Conservation (phyloP, 306 rosid genomes). For the Fragaria ananassa region DNA sequence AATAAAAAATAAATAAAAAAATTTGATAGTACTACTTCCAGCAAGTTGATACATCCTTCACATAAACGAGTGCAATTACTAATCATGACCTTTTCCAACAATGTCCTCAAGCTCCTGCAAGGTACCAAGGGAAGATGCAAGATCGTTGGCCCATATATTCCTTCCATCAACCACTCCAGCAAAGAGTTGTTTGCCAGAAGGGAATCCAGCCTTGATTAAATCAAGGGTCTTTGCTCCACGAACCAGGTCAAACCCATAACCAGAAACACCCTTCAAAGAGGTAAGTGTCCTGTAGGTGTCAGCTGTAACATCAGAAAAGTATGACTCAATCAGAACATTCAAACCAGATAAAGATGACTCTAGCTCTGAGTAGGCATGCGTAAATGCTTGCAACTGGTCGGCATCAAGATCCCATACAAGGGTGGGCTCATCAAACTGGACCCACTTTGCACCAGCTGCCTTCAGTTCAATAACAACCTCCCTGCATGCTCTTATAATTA, state of each 20-base stretch:
- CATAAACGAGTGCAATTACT: slow-evolving; percentile 2
- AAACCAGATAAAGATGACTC: slow-evolving; percentile 69
- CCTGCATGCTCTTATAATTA: slow-evolving; percentile 34
- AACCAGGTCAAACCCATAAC: slow-evolving; percentile 76
- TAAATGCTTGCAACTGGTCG: slow-evolving; percentile 64
- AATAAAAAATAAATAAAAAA: neutral
- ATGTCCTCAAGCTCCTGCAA: slow-evolving; percentile 52
- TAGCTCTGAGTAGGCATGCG: slow-evolving; percentile 52
- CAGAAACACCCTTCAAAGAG: slow-evolving; percentile 71
- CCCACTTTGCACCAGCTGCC: slow-evolving; percentile 82
- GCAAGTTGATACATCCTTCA: slow-evolving; percentile 10
- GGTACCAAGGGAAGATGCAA: slow-evolving; percentile 56
- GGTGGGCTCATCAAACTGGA: slow-evolving; percentile 85
- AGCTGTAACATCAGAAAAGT: slow-evolving; percentile 73
- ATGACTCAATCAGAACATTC: slow-evolving; percentile 66
- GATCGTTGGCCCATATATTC: slow-evolving; percentile 84
- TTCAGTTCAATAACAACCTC: slow-evolving; percentile 73
- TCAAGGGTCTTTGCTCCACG: slow-evolving; percentile 75
- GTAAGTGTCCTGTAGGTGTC: slow-evolving; percentile 67
- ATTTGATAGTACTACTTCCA: slow-evolving; percentile 1
- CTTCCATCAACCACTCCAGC: slow-evolving; percentile 94
- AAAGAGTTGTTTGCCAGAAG: slow-evolving; percentile 65
- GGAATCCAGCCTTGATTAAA: slow-evolving; percentile 70
- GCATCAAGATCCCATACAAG: slow-evolving; percentile 69
- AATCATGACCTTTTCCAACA: slow-evolving; percentile 64